phyloP scores from a whole-genome alignment of 352 stramenopile species.

The Pythium vanterpoolii region DNA sequence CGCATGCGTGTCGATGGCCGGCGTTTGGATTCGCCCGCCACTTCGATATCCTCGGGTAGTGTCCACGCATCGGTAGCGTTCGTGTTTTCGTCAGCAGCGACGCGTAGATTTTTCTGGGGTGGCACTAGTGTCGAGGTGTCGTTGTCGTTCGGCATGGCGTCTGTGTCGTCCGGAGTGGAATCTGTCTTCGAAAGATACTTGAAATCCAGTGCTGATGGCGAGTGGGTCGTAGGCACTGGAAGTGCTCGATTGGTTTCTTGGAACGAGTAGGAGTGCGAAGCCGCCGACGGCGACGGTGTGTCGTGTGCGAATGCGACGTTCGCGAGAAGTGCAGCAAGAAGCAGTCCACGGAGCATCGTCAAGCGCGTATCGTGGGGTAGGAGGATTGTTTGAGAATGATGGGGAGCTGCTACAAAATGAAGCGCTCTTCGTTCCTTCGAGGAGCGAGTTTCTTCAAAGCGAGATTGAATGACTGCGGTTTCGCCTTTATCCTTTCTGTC shows the following conservation, averaged over 20 bases:
- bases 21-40: conserved; percentile 1
- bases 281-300: neutral
- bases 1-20: conserved; percentile 3
- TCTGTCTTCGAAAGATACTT: no score
- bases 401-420: neutral
- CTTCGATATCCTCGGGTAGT: neutral
- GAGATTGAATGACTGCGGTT: neutral
- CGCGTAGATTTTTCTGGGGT: neutral
- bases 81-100: neutral
- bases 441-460: no score
- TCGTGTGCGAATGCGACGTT: neutral
- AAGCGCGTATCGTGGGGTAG: neutral
- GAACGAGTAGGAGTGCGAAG: neutral
- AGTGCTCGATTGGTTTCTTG: neutral
- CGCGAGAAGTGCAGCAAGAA: neutral
- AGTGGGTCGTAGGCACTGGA: neutral
- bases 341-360: neutral
- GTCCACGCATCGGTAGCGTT: neutral
- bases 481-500: neutral
- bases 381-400: neutral
- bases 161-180: no score
- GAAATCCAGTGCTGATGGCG: neutral
- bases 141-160: neutral
- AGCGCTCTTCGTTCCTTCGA: no score
- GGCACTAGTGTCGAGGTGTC: neutral